phyloP scores from a whole-genome alignment of 2,329 filamentous ascomycete species.

The Fusarium sororula region DNA sequence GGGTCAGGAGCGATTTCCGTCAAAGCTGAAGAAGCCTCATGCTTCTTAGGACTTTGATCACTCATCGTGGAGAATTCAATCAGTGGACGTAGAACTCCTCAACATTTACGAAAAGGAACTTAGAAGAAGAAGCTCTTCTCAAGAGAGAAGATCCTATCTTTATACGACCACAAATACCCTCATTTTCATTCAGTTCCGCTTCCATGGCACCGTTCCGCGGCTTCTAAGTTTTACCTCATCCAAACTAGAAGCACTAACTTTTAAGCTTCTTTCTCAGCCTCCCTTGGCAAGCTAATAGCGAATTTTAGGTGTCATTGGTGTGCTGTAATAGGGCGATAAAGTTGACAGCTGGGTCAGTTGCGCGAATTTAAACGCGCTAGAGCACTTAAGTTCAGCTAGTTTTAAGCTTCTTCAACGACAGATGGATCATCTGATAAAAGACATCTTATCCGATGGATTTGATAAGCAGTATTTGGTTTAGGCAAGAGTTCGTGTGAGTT shows the following conservation, averaged over 20 bases:
- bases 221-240: rapidly evolving
- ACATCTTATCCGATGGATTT: not conserved
- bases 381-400: not conserved
- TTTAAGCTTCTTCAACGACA: rapidly evolving
- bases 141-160: too few relatives aligned
- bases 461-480: too few relatives aligned
- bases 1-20: rapidly evolving
- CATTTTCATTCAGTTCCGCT: not conserved
- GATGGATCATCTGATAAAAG: not conserved
- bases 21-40: not conserved
- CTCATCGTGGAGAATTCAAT: rapidly evolving
- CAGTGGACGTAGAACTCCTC: rapidly evolving
- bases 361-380: not conserved
- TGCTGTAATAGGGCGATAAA: not conserved
- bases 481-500: too few relatives aligned
- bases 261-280: not conserved
- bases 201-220: rapidly evolving
- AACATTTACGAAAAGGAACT: rapidly evolving
- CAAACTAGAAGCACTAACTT: not conserved
- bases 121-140: rapidly evolving
- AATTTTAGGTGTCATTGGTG: not conserved
- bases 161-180: not conserved
- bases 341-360: not conserved
- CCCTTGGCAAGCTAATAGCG: not conserved
- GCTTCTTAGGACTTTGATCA: rapidly evolving